Evolutionary conservation across 345 rosid species (phyloP).

Genomic region (Eucalyptus polyanthemos): DNA sequence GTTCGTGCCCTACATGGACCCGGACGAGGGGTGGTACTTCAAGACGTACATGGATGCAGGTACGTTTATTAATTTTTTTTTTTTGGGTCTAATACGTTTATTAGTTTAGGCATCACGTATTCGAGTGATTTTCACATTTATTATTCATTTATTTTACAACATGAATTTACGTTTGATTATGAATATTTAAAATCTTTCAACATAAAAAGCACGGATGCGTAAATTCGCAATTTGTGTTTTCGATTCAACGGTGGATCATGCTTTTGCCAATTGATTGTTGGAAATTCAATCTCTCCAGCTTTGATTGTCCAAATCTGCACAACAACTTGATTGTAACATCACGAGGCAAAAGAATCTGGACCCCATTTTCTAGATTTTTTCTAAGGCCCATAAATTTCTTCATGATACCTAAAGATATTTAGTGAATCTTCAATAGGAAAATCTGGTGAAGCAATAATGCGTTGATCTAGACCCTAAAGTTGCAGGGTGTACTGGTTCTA

Average conservation of each 20-base stretch:
- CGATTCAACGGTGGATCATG: neutral
- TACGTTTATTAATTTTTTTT: neutral
- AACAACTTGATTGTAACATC: neutral
- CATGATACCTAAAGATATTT: no score
- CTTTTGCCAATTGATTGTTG: neutral
- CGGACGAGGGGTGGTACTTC: conserved; percentile 78
- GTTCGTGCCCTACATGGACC: conserved; percentile 93
- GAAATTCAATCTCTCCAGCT: neutral
- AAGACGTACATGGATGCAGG: conserved; percentile 80
- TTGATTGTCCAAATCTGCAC: neutral
- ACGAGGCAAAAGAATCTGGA: neutral
- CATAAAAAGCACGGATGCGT: neutral
- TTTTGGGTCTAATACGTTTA: neutral
- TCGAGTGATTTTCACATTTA: neutral
- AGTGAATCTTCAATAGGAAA: no score
- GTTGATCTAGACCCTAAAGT: no score
- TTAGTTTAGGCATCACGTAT: neutral
- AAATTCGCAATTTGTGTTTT: neutral
- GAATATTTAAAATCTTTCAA: neutral
- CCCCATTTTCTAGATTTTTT: no score
- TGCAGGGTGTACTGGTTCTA: no score
- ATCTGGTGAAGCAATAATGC: no score
- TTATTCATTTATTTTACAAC: neutral
- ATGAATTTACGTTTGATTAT: neutral
- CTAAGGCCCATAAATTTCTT: no score